Evolutionary conservation across 1,284 basidiomycete species (phyloP).

Genomic region (Xerocomus cyaneibrunnescens): DNA sequence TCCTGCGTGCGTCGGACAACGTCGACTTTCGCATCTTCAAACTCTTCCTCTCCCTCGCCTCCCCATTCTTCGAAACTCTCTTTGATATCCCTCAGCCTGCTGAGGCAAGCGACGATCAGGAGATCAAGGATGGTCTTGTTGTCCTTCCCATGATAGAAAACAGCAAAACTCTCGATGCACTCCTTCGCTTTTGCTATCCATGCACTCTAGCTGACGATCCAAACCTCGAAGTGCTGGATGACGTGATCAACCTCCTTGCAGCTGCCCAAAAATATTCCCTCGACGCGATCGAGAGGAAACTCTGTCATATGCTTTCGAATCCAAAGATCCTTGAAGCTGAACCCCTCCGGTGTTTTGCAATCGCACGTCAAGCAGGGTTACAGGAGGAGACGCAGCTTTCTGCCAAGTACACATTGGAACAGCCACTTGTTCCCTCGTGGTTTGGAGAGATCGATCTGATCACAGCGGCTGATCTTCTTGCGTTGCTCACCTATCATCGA

Average conservation of each 20-base stretch:
- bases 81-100: conserved; percentile 42
- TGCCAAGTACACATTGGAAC: conserved; percentile 18
- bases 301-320: conserved; percentile 2
- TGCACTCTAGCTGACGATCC: conserved; percentile 25
- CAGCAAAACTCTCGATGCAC: conserved; percentile 6
- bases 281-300: conserved; percentile 10
- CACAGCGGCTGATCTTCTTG: conserved; percentile 17
- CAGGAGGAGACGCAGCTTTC: conserved; percentile 15
- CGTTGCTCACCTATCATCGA: conserved; percentile 20
- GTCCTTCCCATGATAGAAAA: conserved; percentile 2
- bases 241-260: conserved; percentile 7
- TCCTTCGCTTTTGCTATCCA: conserved; percentile 8
- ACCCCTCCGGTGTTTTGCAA: conserved; percentile 20
- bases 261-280: conserved; percentile 23
- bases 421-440: conserved; percentile 18
- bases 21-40: conserved; percentile 36
- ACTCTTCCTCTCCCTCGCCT: conserved; percentile 9
- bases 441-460: conserved; percentile 21
- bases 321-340: conserved; percentile 6
- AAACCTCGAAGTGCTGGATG: conserved; percentile 7
- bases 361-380: conserved; percentile 6
- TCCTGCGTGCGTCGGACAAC: conserved; percentile 47
- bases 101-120: conserved; percentile 6
- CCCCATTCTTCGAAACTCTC: conserved; percentile 45
- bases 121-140: conserved; percentile 13